Percentiles rank a stretch among this genome's conserved stretches.
These are phyloP conservation scores for Solanum raphanifolium DNA, from an alignment of 257 asterid species.

Conservation along the genomic window DNA sequence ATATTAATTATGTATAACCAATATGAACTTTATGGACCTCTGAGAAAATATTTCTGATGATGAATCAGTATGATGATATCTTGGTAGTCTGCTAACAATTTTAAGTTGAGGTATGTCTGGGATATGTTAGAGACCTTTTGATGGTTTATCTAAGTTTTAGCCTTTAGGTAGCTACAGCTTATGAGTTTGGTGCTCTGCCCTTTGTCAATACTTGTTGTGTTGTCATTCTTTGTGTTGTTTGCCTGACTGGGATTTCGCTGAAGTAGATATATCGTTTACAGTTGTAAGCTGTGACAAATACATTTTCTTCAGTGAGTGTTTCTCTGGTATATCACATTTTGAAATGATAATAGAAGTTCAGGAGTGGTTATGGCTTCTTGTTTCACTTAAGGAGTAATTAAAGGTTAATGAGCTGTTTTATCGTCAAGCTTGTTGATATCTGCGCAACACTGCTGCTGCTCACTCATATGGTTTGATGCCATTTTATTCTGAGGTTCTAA, in stretches of 20 bases:
- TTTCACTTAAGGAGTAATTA: not conserved
- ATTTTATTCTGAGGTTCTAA: not conserved
- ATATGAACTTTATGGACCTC: not conserved
- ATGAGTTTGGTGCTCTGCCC: not conserved
- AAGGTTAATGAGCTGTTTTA: not conserved
- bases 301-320: not conserved
- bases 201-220: not conserved
- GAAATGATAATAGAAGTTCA: not conserved
- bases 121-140: not conserved
- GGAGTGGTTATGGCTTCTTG: not conserved
- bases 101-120: not conserved
- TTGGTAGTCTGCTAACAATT: not conserved
- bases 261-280: not conserved
- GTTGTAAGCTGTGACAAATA: not conserved
- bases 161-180: not conserved
- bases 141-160: not conserved
- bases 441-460: not conserved
- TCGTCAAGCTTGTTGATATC: not conserved
- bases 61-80: not conserved
- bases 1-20: not conserved
- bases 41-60: not conserved
- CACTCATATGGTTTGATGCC: not conserved
- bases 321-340: not conserved
- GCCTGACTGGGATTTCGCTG: not conserved
- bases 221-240: not conserved